phyloP scores from a whole-genome alignment of 768 basidiomycete genomes.

The Collybia sp. region DNA sequence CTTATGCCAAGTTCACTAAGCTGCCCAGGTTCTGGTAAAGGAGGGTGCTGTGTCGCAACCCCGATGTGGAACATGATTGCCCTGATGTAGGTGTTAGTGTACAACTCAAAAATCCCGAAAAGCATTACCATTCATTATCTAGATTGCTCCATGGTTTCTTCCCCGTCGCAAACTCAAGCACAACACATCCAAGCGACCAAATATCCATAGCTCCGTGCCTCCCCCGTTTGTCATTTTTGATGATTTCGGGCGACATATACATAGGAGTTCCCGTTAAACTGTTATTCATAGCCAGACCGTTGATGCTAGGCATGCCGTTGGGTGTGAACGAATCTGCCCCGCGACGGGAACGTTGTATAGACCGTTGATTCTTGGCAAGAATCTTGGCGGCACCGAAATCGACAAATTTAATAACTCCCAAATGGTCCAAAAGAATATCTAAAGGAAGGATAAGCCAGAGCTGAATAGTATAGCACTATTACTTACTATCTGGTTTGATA shows the following conservation, averaged over 20 bases:
- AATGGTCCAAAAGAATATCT: constrained; percentile 92
- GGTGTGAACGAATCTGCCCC: constrained; percentile 34
- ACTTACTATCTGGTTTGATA: constrained; percentile 97
- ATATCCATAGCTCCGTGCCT: constrained; percentile 96
- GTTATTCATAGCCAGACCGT: constrained; percentile 61
- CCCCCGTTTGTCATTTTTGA: constrained; percentile 88
- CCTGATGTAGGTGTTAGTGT: constrained; percentile 38
- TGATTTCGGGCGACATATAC: constrained; percentile 99
- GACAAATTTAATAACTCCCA: constrained; percentile 92
- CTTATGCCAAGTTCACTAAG: constrained; percentile 86
- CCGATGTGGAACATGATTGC: constrained; percentile 99
- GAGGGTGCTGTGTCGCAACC: constrained; percentile 93
- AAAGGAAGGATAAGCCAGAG: constrained; percentile 8
- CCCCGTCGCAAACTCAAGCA: constrained; percentile 94
- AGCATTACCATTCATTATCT: constrained; percentile 93
- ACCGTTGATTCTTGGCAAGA: constrained; percentile 83
- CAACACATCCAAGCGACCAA: constrained; percentile 97
- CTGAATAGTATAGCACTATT: neutral
- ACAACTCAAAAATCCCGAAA: neutral
- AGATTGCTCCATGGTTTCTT: constrained; percentile 98
- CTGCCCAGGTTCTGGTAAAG: constrained; percentile 87
- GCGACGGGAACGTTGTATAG: constrained; percentile 71
- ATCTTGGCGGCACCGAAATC: constrained; percentile 98
- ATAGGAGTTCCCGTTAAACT: constrained; percentile 96
- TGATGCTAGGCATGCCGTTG: constrained; percentile 27